Evolutionary conservation across 139 green algal genomes (phyloP), one percentile per base, ranked within the genome.

Genomic region (Gonium pectorale): DNA sequence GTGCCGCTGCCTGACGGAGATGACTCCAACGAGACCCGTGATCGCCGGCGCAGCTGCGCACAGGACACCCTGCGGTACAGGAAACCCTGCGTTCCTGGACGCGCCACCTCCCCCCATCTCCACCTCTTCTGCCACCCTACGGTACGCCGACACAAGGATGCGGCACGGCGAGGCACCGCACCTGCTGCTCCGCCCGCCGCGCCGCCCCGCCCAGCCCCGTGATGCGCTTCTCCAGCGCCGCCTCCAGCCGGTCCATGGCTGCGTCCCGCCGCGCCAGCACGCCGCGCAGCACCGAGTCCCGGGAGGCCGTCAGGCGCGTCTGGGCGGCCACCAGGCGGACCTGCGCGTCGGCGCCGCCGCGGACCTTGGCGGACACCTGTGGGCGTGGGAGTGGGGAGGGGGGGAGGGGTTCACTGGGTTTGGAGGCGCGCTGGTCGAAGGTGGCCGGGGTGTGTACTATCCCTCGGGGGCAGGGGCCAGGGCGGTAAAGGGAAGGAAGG

Each of bases 271-370:
- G 31, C 33, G 71, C 35, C 46, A 52, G 22, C 46, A 80, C 52
- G 15, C 46, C 33, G n/a, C 70, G 70, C 29, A 60, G 44, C 46
- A 79, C 70, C 0, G 38, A 40, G 46, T 79, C 70, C 46, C 33
- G 31, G 70, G 44, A 64, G n/a, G 70, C 44, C 46, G 44, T 79
- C 17, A 79, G 70, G 43, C 70, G 70, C n/a, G 31, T 64, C 41
- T 51, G 27, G n/a, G 70, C 71, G 21, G 71, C 49, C 51, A 80
- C 17, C 22, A 80, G 71, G 51, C 52, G 51, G 22, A 67, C 71
- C 51, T 67, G 51, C 26, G 71, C 71, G 49, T 80, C 71, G 13
- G 44, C 59, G 33, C 51, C 52, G 51, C 59, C 71, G n/a, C 33
- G 33, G 9, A 80, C 33, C 33, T 22, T 22, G 6, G 27, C 27